Evolutionary conservation across 2,329 filamentous ascomycete genomes (phyloP), one percentile per base, ranked within the genome.

Genomic region (Macrophomina tecta): DNA sequence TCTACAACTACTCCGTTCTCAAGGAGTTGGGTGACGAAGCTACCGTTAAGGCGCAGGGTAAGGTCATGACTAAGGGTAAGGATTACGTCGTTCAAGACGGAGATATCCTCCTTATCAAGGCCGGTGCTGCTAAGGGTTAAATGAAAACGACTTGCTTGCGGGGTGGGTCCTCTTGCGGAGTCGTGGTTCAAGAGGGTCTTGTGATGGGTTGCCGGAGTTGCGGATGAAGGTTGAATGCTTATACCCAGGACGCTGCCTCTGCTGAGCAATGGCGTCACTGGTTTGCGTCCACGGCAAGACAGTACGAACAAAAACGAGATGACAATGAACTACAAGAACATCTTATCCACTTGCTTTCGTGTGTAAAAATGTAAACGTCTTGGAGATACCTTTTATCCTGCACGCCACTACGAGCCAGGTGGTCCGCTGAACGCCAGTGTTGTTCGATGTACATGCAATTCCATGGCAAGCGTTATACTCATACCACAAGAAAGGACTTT

Each of bases 1-100:
- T 97, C 36, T 98, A 97, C 84, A 98, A 97, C 84, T 99, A 89
- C 82, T 84, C 78, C 32, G 82, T 86, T 2, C 83, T 99, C 64
- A 93, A 90, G 82, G 95, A 98, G 81, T 84, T 91, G 58, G 94
- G 94, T 63, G 93, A 97, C 71, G 95, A 99, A 84, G 84, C 89
- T 30, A 88, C 91, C 72, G 91, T 97, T 72, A 97, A 94, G 85
- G 88, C 94, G 32, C 94, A 94, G 81, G 95, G 95, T 75, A 99
- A 99, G 85, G 81, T 99, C 72, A 92, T 97, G 90, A 98, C 94
- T 68, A 99, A 99, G 86, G 95, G 95, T 77, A 98, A 98, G 85
- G 94, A 98, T 62, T 98, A 99, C 79, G 87, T 94, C 5, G 89
- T 95, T 11, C 89, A 94, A 78, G 92, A 96, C 76, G 92, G 92